A percentile compares a stretch with the other conserved stretches of the same genome.
Conservation (phyloP, 75 land plant species). For the Sequoiadendron giganteum region DNA sequence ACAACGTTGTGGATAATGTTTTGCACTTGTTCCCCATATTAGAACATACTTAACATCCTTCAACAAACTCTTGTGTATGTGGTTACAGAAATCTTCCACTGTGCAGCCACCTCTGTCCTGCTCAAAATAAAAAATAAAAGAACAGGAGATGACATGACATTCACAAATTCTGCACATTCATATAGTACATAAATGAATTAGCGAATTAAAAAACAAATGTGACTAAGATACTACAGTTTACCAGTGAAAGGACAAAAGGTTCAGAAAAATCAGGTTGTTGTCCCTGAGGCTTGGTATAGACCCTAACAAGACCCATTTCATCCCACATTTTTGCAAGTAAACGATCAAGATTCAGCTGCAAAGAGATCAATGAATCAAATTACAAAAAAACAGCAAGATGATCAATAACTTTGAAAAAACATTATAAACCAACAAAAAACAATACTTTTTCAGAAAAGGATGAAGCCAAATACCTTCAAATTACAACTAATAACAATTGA, state of each 20-base stretch:
- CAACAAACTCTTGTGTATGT: constrained; percentile 81
- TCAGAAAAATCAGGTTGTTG: constrained; percentile 98
- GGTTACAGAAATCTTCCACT: constrained; percentile 97
- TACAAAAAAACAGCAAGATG: constrained; percentile 5
- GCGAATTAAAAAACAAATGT: not conserved
- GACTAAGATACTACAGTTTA: constrained; percentile 29
- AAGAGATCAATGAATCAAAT: not conserved
- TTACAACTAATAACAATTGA: constrained; percentile 99
- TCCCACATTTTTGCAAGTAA: constrained; percentile 98
- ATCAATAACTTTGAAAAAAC: not conserved
- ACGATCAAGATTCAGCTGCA: constrained; percentile 93
- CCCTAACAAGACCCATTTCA: constrained; percentile 97
- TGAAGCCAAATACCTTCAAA: constrained; percentile 54
- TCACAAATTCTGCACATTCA: not conserved
- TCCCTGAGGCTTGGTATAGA: constrained; percentile 98
- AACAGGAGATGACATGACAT: not conserved
- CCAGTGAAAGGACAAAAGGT: constrained; percentile 90
- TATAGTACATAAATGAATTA: not conserved
- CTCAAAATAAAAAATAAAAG: not conserved
- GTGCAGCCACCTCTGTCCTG: constrained; percentile 98
- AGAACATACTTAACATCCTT: constrained; percentile 95
- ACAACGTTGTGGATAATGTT: constrained; percentile 98
- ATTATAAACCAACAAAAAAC: constrained; percentile 4
- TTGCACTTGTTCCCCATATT: constrained; percentile 96
- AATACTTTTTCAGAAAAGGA: constrained; percentile 7